A percentile compares a stretch with the other conserved stretches of the same genome.
Conservation (phyloP, 257 asterid species). For the Forsythia viridissima region DNA sequence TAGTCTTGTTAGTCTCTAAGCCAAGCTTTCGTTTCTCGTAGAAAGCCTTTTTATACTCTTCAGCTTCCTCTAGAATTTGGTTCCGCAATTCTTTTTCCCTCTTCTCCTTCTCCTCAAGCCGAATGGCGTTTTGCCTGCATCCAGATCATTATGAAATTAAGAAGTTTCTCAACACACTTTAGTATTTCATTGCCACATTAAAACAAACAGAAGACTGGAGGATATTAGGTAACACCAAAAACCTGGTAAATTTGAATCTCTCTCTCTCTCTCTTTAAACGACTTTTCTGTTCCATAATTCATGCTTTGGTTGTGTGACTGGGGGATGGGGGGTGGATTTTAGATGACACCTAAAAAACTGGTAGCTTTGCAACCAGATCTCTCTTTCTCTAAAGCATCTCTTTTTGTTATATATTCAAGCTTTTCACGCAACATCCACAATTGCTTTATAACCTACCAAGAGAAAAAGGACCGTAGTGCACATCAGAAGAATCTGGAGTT, state of each 20-base stretch:
- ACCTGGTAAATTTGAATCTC: neutral
- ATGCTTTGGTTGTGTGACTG: neutral
- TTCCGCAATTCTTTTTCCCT: conserved; percentile 72
- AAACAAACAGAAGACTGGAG: neutral
- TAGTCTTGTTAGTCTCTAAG: conserved; percentile 69
- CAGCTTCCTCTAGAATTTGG: conserved; percentile 89
- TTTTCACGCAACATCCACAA: neutral
- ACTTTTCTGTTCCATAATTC: neutral
- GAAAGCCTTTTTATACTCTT: conserved; percentile 69
- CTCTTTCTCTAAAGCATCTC: neutral
- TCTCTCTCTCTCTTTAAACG: neutral
- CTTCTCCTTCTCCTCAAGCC: conserved; percentile 97
- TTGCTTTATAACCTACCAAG: neutral
- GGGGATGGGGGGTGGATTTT: neutral
- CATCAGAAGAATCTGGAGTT: neutral
- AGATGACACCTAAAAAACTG: neutral
- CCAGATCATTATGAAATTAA: conserved; percentile 8
- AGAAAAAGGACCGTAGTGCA: neutral
- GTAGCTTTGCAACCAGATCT: neutral
- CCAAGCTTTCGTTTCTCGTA: conserved; percentile 74
- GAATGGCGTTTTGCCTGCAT: conserved; percentile 77
- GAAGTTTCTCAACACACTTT: conserved; percentile 1
- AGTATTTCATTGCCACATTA: neutral
- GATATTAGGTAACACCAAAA: neutral
- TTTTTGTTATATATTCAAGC: neutral